These are phyloP conservation scores for Sugiyamaella floridensis DNA, from an alignment of 805 yeast species.

Conservation along the genomic window DNA sequence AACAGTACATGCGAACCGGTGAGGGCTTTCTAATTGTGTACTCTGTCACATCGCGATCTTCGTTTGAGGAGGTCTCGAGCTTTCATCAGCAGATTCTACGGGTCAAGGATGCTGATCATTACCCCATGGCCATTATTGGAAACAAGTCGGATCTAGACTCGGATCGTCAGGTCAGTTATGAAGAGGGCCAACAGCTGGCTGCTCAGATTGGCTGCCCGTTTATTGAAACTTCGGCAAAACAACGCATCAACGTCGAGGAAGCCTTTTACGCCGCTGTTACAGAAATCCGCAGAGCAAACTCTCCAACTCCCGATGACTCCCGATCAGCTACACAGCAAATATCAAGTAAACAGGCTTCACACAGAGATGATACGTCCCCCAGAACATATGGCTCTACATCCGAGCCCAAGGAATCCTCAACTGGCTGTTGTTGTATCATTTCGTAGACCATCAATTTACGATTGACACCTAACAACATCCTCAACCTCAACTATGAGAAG, in stretches of 20 bases:
- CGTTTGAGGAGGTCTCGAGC: conserved; percentile 76
- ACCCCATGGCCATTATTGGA: conserved; percentile 86
- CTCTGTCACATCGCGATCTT: conserved; percentile 70
- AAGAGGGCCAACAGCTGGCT: conserved; percentile 78
- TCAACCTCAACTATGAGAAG: neutral
- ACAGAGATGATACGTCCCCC: neutral
- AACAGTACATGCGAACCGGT: conserved; percentile 93
- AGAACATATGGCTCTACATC: neutral
- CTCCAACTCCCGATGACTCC: neutral
- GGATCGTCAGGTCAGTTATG: conserved; percentile 71
- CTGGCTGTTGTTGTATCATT: conserved; percentile 2
- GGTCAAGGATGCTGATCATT: conserved; percentile 43
- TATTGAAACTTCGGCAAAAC: conserved; percentile 90
- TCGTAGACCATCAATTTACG: neutral
- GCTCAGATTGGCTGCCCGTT: conserved; percentile 56
- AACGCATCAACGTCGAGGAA: conserved; percentile 81
- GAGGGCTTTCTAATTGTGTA: conserved; percentile 89
- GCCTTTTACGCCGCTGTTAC: conserved; percentile 53
- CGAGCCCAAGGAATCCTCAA: neutral
- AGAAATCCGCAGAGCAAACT: conserved; percentile 12
- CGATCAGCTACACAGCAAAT: neutral
- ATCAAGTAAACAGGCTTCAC: neutral
- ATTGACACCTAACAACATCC: no score
- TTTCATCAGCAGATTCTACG: conserved; percentile 74
- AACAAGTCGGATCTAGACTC: conserved; percentile 76